Base-by-base conservation (phyloP, 495 filamentous ascomycete genomes). In the Cenococcum geophilum region DNA sequence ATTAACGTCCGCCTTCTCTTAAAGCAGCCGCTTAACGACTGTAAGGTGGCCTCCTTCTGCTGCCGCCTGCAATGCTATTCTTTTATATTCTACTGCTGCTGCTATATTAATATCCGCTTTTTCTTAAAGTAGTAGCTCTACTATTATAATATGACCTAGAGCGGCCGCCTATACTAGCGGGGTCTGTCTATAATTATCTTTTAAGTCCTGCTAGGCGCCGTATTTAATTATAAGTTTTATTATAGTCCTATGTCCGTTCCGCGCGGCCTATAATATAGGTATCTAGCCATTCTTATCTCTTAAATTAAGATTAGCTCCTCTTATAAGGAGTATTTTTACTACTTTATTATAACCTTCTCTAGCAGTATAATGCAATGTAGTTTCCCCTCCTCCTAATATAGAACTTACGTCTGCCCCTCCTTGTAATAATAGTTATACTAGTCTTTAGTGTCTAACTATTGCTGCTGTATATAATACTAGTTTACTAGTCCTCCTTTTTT, bases 111-210 rank as follows among this genome's bases (percentile, higher is more conserved):
- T n/a, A n/a, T n/a, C 23, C n/a, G n/a, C n/a, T n/a, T n/a, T n/a
- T n/a, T n/a, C n/a, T 34, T 55, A n/a, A 55, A 34, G 23, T 40
- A 55, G 21, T 23, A 55, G 9, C 51, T 55, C 51, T 23, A 55
- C 32, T 9, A 55, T n/a, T n/a, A 23, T 23, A 21, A 23, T 55
- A 34, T 55, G 51, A 9, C 51, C 51, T 55, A 23, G 21, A 22
- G 51, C 51, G 8, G 51, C 21, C n/a, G 51, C 51, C 51, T 8
- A 34, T 55, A 55, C 14, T 21, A 55, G 32, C 23, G 51, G 51
- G 14, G 51, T 55, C 14, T 34, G 51, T 16, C 25, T 8, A 22
- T 22, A 55, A 9, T 23, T 34, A 34, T 55, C 51, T 16, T 23
- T 10, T 34, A 8, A 4, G 8, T 16, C 51, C n/a, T 14, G 14